Evolutionary conservation across 495 filamentous ascomycete species (phyloP).

Genomic region (Podospora sp.): DNA sequence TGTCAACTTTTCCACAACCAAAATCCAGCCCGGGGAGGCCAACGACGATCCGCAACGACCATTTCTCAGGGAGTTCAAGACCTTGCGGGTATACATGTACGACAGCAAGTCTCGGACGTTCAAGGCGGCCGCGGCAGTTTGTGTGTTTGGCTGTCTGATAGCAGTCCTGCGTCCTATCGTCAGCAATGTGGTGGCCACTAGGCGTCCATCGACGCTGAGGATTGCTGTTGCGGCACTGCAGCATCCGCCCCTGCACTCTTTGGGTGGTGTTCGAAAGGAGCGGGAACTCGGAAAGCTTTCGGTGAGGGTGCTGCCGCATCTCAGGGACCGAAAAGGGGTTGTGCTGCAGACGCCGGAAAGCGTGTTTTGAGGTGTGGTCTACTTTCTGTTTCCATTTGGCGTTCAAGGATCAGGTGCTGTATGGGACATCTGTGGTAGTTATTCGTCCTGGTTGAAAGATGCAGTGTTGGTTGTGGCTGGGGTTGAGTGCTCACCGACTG

Average conservation of each 20-base stretch:
- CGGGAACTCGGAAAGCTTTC: not conserved
- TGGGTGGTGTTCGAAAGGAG: not conserved
- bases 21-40: not conserved
- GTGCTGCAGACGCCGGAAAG: not conserved
- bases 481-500: too few species aligned
- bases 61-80: not conserved
- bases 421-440: too few species aligned
- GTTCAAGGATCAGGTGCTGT: too few species aligned
- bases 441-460: too few species aligned
- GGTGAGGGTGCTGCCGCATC: not conserved
- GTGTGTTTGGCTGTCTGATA: not conserved
- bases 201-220: not conserved
- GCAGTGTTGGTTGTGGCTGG: too few species aligned
- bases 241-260: not conserved
- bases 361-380: not conserved
- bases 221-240: not conserved
- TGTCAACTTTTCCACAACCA: not conserved
- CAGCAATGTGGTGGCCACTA: not conserved
- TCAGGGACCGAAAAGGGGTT: not conserved
- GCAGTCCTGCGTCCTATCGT: not conserved
- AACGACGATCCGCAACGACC: not conserved
- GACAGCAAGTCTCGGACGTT: constrained; percentile 1
- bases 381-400: not conserved
- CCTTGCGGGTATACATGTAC: not conserved
- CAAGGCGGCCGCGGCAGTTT: not conserved